Evolutionary conservation across 2,329 filamentous ascomycete species (phyloP).

Genomic region (Talaromyces atroroseus): DNA sequence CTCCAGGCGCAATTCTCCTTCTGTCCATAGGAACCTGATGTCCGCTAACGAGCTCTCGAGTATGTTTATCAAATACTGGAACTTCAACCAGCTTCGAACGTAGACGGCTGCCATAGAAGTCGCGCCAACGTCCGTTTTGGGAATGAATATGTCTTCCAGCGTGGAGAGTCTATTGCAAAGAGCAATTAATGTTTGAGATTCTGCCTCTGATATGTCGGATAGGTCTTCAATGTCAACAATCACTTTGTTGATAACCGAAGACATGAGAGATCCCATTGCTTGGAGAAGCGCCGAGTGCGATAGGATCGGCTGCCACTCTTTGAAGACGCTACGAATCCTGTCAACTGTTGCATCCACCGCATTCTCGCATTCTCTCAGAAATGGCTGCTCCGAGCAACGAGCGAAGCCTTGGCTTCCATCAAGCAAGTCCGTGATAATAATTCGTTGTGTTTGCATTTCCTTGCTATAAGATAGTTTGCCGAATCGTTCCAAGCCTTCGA

Average conservation of each 20-base stretch:
- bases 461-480: conserved; percentile 57
- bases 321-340: conserved; percentile 52
- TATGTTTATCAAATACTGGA: conserved; percentile 60
- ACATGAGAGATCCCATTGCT: conserved; percentile 54
- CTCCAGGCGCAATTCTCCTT: conserved; percentile 59
- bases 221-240: conserved; percentile 59
- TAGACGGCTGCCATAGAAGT: conserved; percentile 57
- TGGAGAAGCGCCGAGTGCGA: conserved; percentile 58
- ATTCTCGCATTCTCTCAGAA: conserved; percentile 55
- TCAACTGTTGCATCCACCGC: conserved; percentile 55
- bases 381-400: conserved; percentile 55
- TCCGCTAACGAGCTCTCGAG: conserved; percentile 59
- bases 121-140: conserved; percentile 31
- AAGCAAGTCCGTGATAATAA: conserved; percentile 57
- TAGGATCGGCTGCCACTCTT: conserved; percentile 53
- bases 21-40: conserved; percentile 61
- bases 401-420: conserved; percentile 59
- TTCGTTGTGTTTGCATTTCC: conserved; percentile 61
- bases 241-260: conserved; percentile 54
- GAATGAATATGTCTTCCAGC: conserved; percentile 54
- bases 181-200: conserved; percentile 53
- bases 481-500: conserved; percentile 53
- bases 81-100: conserved; percentile 59
- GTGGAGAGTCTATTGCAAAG: conserved; percentile 53
- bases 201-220: conserved; percentile 58